These are phyloP conservation scores for Mediolabrus comicus DNA, from an alignment of 108 stramenopile genomes.

Conservation along the genomic window DNA sequence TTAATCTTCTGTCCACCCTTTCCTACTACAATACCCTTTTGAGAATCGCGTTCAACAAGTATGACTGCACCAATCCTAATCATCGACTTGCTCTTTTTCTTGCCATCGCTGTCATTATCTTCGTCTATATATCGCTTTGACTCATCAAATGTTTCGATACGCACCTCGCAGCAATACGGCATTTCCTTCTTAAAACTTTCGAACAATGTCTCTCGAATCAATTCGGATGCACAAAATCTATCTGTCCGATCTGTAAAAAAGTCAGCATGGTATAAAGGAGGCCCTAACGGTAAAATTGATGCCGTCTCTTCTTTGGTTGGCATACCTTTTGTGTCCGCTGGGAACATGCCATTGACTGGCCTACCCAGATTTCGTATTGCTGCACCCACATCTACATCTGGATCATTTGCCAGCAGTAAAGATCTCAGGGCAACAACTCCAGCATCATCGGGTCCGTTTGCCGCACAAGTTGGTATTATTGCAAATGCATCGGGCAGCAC, in stretches of 20 bases:
- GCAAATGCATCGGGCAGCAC: constrained; percentile 75
- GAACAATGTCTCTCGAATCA: constrained; percentile 85
- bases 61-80: constrained; percentile 80
- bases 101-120: background rate
- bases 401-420: constrained; percentile 57
- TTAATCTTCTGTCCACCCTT: constrained; percentile 87
- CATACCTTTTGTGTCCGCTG: constrained; percentile 22
- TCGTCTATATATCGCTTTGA: constrained; percentile 43
- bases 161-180: constrained; percentile 95
- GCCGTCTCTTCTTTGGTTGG: constrained; percentile 54
- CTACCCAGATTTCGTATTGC: constrained; percentile 75
- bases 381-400: constrained; percentile 53
- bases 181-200: constrained; percentile 82
- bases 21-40: constrained; percentile 93
- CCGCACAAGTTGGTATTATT: constrained; percentile 71
- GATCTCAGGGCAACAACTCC: constrained; percentile 63
- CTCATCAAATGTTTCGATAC: constrained; percentile 85
- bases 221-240: constrained; percentile 85
- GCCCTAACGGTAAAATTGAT: constrained; percentile 58
- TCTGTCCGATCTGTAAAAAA: constrained; percentile 80
- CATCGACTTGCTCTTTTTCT: constrained; percentile 34
- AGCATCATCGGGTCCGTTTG: constrained; percentile 49
- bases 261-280: constrained; percentile 76
- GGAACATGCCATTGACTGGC: constrained; percentile 82
- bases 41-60: constrained; percentile 85